Evolutionary conservation across 2,329 filamentous ascomycete species (phyloP).

Genomic region (Bimuria novae-zelandiae): DNA sequence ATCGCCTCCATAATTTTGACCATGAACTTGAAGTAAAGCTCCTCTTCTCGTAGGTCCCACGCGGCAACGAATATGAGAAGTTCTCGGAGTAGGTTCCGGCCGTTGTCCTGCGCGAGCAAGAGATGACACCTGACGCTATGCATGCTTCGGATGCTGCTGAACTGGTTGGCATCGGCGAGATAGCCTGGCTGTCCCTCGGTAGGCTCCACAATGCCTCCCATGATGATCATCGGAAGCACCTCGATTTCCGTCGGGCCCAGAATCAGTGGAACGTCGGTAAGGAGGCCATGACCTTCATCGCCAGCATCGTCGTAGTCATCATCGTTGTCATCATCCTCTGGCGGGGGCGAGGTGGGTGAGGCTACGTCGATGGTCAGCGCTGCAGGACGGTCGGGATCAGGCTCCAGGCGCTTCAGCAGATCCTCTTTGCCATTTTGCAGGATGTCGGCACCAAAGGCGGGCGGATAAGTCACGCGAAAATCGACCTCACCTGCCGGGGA

Average conservation of each 20-base stretch:
- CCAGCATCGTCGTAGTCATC: constrained; percentile 75
- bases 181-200: constrained; percentile 68
- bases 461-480: constrained; percentile 56
- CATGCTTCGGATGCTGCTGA: constrained; percentile 70
- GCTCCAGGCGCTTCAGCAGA: constrained; percentile 56
- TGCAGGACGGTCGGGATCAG: constrained; percentile 48
- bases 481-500: constrained; percentile 51
- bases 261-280: constrained; percentile 94
- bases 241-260: constrained; percentile 94
- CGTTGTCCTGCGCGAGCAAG: constrained; percentile 85
- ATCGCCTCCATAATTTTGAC: constrained; percentile 94
- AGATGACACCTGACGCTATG: constrained; percentile 90
- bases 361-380: constrained; percentile 46
- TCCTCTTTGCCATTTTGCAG: constrained; percentile 57
- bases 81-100: constrained; percentile 85
- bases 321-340: constrained; percentile 69
- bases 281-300: constrained; percentile 77
- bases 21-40: constrained; percentile 95
- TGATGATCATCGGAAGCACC: constrained; percentile 95
- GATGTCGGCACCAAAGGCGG: constrained; percentile 54
- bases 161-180: constrained; percentile 54
- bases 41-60: constrained; percentile 92
- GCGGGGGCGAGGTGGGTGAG: constrained; percentile 46
- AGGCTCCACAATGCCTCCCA: constrained; percentile 89
- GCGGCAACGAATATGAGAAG: constrained; percentile 95